Base-by-base conservation (phyloP, 805 yeast species). In the Wickerhamiella lipophila region DNA sequence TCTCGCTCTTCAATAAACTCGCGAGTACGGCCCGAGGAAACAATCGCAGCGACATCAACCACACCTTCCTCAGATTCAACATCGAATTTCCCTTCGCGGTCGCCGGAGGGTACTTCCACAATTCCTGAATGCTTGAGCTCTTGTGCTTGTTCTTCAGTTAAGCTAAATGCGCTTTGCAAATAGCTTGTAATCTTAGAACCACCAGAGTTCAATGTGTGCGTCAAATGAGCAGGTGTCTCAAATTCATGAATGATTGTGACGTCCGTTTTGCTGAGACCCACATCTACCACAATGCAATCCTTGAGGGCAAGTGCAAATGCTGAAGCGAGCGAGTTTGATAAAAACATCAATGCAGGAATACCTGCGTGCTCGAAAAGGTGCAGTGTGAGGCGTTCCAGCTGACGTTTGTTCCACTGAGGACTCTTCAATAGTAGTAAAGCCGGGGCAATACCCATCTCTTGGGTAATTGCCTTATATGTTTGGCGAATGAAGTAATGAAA, bases 41-140 rank as follows among this genome's bases (percentile, higher is more conserved):
- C 92, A 56, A 88, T 78, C 36, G 87, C 85, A 1, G 96, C 95
- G 44, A 89, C 87, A 62, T 89, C 95, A 34, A 86, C 72, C 3
- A 79, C 77, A 47, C 86, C 94, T 26, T 82, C 89, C 34, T 78
- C 85, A 7, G 71, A 73, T 36, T 61, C 62, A 4, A 69, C 72
- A 13, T 62, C 65, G 5, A 48, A 40, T 25, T 51, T 47, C 29
- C 40, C 53, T 26, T 30, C 72, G 6, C 26, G 42, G 19, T 38
- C 64, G 29, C 74, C 80, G 2, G 49, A 38, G 45, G 75, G 78
- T 6, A 85, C 82, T 68, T 89, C 96, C 61, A 70, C 89, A 44
- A 89, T 83, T 0, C 72, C 68, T 0, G 94, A 82, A 51, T 63
- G 69, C 62, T 89, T 89, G 63, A 89, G 73, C 18, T 71, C 75